These are phyloP conservation scores for Akanthomyces muscarius DNA, from an alignment of 2,329 filamentous ascomycete species.

Conservation along the genomic window DNA sequence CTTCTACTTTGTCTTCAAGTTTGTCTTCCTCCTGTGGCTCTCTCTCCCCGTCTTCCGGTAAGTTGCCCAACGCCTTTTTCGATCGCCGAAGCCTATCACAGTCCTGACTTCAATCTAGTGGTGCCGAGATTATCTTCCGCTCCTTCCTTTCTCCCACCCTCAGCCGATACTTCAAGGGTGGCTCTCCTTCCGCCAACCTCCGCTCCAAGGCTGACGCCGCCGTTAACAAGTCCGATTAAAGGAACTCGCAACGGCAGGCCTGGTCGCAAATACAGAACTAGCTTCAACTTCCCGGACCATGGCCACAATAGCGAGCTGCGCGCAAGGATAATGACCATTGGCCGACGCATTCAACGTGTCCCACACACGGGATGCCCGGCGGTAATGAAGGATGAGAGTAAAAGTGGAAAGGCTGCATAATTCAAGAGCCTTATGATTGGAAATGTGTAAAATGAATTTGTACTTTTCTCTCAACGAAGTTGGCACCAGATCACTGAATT, in stretches of 20 bases:
- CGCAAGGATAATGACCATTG: constrained; percentile 1
- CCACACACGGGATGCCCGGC: background rate
- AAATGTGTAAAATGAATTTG: constrained; percentile 17
- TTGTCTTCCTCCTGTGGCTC: constrained; percentile 95
- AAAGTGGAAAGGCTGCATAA: constrained; percentile 4
- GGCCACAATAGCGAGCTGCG: background rate
- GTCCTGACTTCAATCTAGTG: constrained; percentile 49
- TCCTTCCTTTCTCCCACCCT: constrained; percentile 91
- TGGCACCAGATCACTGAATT: background rate
- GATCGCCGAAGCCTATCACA: background rate
- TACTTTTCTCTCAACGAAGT: constrained; percentile 9
- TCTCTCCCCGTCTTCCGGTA: constrained; percentile 91
- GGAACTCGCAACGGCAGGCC: constrained; percentile 12
- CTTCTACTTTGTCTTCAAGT: constrained; percentile 99
- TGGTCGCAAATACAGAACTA: constrained; percentile 4
- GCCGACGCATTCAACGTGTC: background rate
- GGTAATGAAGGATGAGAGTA: constrained; percentile 8
- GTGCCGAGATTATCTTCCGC: constrained; percentile 94
- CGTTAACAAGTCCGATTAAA: constrained; percentile 65
- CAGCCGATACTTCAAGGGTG: constrained; percentile 79
- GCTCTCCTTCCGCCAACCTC: constrained; percentile 79
- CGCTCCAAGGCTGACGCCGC: constrained; percentile 81
- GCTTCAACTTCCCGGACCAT: background rate
- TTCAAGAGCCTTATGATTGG: constrained; percentile 10
- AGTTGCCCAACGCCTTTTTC: constrained; percentile 33